Conservation (phyloP, 768 basidiomycete genomes). For the Lactifluus subvellereus region DNA sequence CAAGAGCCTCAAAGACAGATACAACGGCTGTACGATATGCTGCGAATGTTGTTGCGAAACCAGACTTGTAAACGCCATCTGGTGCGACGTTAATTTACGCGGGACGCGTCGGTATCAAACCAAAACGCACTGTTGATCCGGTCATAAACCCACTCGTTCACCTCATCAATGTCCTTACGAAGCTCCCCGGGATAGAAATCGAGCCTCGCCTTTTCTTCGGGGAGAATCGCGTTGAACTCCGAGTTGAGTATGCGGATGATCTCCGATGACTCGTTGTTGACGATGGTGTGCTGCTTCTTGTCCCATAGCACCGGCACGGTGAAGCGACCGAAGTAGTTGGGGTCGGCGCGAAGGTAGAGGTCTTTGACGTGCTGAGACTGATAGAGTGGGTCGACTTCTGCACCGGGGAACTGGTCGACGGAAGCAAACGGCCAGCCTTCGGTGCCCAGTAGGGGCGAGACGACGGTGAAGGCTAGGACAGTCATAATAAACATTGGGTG, state of each 20-base stretch:
- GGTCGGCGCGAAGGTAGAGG: conserved; percentile 73
- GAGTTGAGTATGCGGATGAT: conserved; percentile 93
- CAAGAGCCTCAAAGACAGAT: conserved; percentile 72
- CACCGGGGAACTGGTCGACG: conserved; percentile 60
- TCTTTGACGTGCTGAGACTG: conserved; percentile 70
- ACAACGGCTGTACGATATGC: conserved; percentile 77
- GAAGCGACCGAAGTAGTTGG: conserved; percentile 69
- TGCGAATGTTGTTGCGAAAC: conserved; percentile 75
- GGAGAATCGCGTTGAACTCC: conserved; percentile 69
- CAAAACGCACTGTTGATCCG: conserved; percentile 67
- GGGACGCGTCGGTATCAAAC: neutral
- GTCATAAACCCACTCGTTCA: conserved; percentile 85
- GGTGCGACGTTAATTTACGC: neutral
- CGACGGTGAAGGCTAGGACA: conserved; percentile 60
- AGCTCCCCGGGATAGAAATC: conserved; percentile 77
- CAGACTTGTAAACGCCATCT: conserved; percentile 87
- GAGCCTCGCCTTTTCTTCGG: conserved; percentile 55
- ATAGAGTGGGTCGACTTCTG: conserved; percentile 72
- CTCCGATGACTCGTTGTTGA: conserved; percentile 94
- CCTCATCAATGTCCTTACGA: conserved; percentile 68
- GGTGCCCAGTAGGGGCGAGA: conserved; percentile 81
- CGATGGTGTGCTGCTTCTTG: conserved; percentile 78
- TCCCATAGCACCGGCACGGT: conserved; percentile 94
- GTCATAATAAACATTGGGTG: too few species aligned
- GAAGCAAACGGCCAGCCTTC: conserved; percentile 85